Percentiles rank a stretch among this genome's conserved stretches.
Evolutionary conservation across 352 stramenopile species (phyloP).

Genomic region (Globisporangium cederbergense): DNA sequence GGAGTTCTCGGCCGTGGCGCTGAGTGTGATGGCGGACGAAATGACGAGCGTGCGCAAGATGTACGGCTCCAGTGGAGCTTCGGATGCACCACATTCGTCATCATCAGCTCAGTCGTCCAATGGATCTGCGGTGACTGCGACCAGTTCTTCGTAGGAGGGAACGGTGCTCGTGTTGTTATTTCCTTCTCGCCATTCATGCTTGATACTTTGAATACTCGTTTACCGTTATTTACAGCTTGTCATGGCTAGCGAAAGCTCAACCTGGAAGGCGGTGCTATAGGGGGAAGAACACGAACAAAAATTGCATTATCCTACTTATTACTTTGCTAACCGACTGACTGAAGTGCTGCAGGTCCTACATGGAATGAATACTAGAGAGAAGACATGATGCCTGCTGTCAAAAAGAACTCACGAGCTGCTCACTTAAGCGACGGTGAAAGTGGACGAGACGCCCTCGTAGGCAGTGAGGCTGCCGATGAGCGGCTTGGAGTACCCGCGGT

Average conservation of each 20-base stretch:
- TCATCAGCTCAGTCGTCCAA: not conserved
- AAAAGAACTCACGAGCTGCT: not conserved
- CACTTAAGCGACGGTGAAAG: slow-evolving; percentile 22
- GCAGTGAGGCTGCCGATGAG: slow-evolving; percentile 24
- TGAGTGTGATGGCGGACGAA: slow-evolving; percentile 55
- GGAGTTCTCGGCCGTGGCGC: slow-evolving; percentile 64
- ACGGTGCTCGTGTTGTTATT: not conserved
- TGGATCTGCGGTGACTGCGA: not conserved
- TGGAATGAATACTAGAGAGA: no score
- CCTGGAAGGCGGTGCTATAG: not conserved
- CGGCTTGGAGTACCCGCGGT: slow-evolving; percentile 41
- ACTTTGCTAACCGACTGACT: not conserved
- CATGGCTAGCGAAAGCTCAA: not conserved
- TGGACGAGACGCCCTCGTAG: slow-evolving; percentile 30
- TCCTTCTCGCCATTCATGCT: not conserved
- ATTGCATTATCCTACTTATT: not conserved
- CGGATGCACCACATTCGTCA: not conserved
- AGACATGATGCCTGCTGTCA: not conserved
- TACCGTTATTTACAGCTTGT: not conserved
- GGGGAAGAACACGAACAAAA: not conserved
- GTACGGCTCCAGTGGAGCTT: slow-evolving; percentile 28
- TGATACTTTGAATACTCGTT: not conserved
- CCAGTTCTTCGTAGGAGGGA: not conserved
- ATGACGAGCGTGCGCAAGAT: slow-evolving; percentile 50
- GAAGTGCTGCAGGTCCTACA: not conserved